Base-by-base conservation (phyloP, 1,284 basidiomycete species). In the Ustilago hordei region DNA sequence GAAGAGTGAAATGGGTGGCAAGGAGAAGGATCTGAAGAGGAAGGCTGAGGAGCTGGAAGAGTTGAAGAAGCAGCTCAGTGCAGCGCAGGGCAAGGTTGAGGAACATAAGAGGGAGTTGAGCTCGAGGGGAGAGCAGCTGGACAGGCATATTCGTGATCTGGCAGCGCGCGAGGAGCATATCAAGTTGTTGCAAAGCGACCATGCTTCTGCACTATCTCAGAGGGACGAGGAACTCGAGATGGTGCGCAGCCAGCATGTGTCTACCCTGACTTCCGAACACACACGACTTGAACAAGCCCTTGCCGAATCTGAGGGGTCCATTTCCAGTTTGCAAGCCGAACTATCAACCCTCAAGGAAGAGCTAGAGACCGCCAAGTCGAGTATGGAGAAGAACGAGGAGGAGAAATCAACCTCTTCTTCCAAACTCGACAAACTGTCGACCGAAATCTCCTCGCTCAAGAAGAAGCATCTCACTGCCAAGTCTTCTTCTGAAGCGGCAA, bases 391-490 rank as follows among this genome's bases (percentile, higher is more conserved):
- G 17, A 43, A 11, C n/a, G 57, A 62, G 19, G 62, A 71, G 35
- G 69, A 66, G 6, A 64, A 60, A 15, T 23, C 48, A 8, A 34
- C 50, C 7, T 28, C 64, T 0, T 45, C 55, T 0, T 55, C 64
- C 4, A 50, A 63, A 43, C 32, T 67, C n/a, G 63, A 57, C 32
- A 70, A 73, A 52, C 74, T 76, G 9, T 35, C 66, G 1, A 23
- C 64, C 32, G 75, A 78, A 35, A 41, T 79, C 19, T 48, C 45
- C 4, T 31, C 36, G 31, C 54, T 71, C 19, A 79, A 77, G 64
- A 75, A 76, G 38, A 79, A 75, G 74, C 73, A 75, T 57, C 59
- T 75, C 17, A 77, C 70, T 5, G 75, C 75, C 50, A 78, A 74
- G 45, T 70, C 70, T 12, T 74, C 64, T 1, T 54, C 64, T 1